Evolutionary conservation across 2,329 filamentous ascomycete genomes (phyloP).

Genomic region (Pseudogymnoascus sp.): DNA sequence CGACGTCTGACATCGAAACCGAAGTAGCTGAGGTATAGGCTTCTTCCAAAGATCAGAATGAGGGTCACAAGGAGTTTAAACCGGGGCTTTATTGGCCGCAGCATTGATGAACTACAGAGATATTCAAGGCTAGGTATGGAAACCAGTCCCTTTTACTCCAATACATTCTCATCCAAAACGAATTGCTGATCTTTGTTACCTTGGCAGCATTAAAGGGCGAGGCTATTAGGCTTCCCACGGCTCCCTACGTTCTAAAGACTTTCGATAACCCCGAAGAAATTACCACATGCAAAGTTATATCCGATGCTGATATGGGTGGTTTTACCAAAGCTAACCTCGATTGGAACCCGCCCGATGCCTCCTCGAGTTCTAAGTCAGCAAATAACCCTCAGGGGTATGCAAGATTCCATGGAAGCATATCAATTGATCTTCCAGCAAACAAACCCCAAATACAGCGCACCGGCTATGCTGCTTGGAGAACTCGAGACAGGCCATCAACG

Average conservation of each 20-base stretch:
- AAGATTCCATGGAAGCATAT: conserved; percentile 82
- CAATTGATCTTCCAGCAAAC: conserved; percentile 70
- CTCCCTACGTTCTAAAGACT: conserved; percentile 55
- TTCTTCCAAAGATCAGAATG: conserved; percentile 35
- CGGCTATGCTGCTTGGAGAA: conserved; percentile 88
- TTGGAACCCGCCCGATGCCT: conserved; percentile 23
- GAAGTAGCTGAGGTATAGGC: not conserved
- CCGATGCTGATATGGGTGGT: conserved; percentile 78
- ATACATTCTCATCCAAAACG: not conserved
- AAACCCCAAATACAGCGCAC: conserved; percentile 66
- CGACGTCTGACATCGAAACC: not conserved
- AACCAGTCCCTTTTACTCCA: not conserved
- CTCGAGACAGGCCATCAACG: conserved; percentile 65
- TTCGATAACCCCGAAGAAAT: conserved; percentile 48
- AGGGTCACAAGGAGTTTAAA: conserved; percentile 38
- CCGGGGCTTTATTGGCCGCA: conserved; percentile 51
- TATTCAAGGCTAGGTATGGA: conserved; percentile 46
- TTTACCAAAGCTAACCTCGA: conserved; percentile 70
- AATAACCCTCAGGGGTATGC: conserved; percentile 48
- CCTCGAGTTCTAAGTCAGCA: conserved; percentile 20
- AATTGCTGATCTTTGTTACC: conserved; percentile 13
- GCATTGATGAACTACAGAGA: conserved; percentile 52
- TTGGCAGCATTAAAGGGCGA: conserved; percentile 59
- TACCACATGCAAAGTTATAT: conserved; percentile 65
- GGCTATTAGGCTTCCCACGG: conserved; percentile 56